phyloP scores from a whole-genome alignment of 768 basidiomycete genomes.

The Lactarius vividus region DNA sequence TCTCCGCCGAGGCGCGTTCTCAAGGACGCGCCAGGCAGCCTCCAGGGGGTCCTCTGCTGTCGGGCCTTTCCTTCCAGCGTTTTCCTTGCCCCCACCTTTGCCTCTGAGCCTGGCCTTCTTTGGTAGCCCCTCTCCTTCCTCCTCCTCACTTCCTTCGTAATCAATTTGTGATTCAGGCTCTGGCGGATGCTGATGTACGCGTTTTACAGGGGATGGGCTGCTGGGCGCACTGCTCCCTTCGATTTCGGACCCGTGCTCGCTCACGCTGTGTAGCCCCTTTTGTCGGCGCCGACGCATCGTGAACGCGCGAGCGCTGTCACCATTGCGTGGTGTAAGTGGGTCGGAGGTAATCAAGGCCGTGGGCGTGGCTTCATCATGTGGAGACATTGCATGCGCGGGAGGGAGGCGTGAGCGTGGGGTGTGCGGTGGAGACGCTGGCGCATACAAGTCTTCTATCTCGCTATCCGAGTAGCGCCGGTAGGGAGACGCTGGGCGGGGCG shows the following conservation, averaged over 20 bases:
- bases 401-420: constrained; percentile 21
- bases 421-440: constrained; percentile 22
- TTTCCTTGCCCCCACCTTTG: constrained; percentile 30
- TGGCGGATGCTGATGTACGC: constrained; percentile 9
- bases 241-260: constrained; percentile 19
- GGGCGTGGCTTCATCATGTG: constrained; percentile 10
- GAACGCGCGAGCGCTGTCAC: constrained; percentile 21
- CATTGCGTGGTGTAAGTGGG: constrained; percentile 24
- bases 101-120: constrained; percentile 32
- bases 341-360: not conserved
- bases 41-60: constrained; percentile 9
- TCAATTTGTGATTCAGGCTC: constrained; percentile 16
- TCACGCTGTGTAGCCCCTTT: constrained; percentile 16
- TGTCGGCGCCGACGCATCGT: constrained; percentile 28
- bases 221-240: constrained; percentile 17
- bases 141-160: constrained; percentile 23
- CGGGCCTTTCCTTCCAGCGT: constrained; percentile 37
- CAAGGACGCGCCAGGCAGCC: constrained; percentile 17
- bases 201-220: constrained; percentile 28
- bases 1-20: constrained; percentile 16
- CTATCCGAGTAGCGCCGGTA: constrained; percentile 26
- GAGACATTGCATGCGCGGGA: constrained; percentile 2
- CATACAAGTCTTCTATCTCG: constrained; percentile 28
- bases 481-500: not conserved
- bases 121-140: constrained; percentile 36